Conservation (phyloP, 179 eudicot species). For the Actinidia chinensis region DNA sequence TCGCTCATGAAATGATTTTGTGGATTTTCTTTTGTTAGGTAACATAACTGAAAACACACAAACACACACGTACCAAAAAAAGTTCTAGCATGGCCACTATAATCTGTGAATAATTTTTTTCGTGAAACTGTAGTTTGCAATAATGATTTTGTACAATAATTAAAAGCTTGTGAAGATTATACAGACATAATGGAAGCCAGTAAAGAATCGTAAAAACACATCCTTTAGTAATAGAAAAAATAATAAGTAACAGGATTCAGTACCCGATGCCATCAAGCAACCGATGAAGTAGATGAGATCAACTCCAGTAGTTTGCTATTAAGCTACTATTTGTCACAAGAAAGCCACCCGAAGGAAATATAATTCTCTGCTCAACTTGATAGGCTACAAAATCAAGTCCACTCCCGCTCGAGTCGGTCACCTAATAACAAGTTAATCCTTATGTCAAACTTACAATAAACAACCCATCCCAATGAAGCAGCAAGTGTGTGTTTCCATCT, state of each 20-base stretch:
- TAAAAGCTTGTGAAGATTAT: no score
- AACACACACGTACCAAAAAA: no score
- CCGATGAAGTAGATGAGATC: conserved; percentile 31
- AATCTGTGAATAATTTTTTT: no score
- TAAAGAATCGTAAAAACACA: no score
- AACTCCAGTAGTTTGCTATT: conserved; percentile 57
- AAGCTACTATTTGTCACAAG: conserved; percentile 66
- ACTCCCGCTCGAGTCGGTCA: conserved; percentile 79
- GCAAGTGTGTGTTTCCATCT: no score
- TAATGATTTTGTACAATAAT: no score
- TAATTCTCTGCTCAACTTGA: conserved; percentile 54
- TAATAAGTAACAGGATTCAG: no score
- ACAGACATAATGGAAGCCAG: no score
- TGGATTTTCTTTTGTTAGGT: background rate
- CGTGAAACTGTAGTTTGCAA: no score
- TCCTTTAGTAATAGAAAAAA: no score
- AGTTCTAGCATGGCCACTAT: no score
- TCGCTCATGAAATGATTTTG: background rate
- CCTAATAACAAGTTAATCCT: conserved; percentile 38
- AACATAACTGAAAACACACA: background rate
- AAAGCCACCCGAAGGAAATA: conserved; percentile 79
- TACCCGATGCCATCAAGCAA: no score
- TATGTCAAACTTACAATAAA: background rate
- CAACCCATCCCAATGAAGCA: background rate
- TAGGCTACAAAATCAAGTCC: conserved; percentile 71